Conservation (phyloP, 1,139 yeast genomes). For the Hansenula lynferdii region DNA sequence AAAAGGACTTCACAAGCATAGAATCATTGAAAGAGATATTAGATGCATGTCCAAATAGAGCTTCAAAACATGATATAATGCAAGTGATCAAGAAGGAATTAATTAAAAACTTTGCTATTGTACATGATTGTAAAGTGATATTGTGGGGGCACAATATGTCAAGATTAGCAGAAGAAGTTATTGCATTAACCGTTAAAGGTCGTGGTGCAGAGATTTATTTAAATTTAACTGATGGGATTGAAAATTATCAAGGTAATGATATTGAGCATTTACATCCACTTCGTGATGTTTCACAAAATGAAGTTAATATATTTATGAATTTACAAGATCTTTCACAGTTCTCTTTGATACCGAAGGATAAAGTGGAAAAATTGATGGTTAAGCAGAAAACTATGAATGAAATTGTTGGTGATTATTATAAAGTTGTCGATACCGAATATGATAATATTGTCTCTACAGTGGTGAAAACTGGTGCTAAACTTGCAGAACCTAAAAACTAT, state of each 20-base stretch:
- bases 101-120: conserved; percentile 42
- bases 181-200: conserved; percentile 85
- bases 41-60: conserved; percentile 39
- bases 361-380: conserved; percentile 16
- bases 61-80: conserved; percentile 60
- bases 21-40: conserved; percentile 17
- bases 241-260: conserved; percentile 25
- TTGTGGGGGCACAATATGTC: conserved; percentile 82
- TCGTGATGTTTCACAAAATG: conserved; percentile 67
- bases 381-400: conserved; percentile 72
- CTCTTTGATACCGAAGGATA: conserved; percentile 6
- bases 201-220: conserved; percentile 68
- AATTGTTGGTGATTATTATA: conserved; percentile 69
- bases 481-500: conserved; percentile 44
- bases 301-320: conserved; percentile 49
- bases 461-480: conserved; percentile 80
- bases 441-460: conserved; percentile 94
- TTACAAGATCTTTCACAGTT: conserved; percentile 23
- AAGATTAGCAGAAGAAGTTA: conserved; percentile 69
- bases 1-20: conserved; percentile 6
- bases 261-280: conserved; percentile 60
- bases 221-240: conserved; percentile 42
- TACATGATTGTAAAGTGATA: conserved; percentile 46
- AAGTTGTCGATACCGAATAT: conserved; percentile 70
- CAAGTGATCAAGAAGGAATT: conserved; percentile 45